Percentiles rank a stretch among this genome's conserved stretches.
Evolutionary conservation across 2,329 filamentous ascomycete species (phyloP).

Genomic region (Beauveria sp.): DNA sequence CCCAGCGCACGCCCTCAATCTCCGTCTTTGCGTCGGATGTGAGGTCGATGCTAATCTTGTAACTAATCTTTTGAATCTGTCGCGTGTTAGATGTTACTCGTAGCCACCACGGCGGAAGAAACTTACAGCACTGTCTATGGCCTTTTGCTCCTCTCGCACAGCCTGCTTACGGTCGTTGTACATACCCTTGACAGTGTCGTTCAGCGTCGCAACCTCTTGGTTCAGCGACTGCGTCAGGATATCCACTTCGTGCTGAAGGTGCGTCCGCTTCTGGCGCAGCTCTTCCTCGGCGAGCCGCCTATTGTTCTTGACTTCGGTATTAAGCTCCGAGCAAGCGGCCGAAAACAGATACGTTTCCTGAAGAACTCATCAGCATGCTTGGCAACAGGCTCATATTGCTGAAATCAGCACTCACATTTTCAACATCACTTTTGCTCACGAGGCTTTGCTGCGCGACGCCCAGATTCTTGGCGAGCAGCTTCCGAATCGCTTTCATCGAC

Average conservation of each 20-base stretch:
- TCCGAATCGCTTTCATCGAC: conserved; percentile 86
- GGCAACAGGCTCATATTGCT: neutral
- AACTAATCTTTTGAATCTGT: conserved; percentile 87
- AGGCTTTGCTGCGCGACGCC: conserved; percentile 71
- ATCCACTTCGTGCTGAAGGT: conserved; percentile 92
- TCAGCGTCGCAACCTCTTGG: conserved; percentile 74
- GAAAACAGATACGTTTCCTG: conserved; percentile 85
- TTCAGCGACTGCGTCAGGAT: conserved; percentile 77
- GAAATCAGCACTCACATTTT: conserved; percentile 51
- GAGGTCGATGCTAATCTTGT: conserved; percentile 86
- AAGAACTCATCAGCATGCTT: conserved; percentile 13
- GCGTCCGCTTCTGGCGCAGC: conserved; percentile 73
- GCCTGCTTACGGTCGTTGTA: conserved; percentile 95
- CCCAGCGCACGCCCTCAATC: conserved; percentile 86
- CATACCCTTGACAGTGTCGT: conserved; percentile 88
- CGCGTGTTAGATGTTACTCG: neutral
- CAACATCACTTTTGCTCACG: conserved; percentile 84
- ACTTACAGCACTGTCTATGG: conserved; percentile 69
- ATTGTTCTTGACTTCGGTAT: conserved; percentile 76
- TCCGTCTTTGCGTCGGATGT: conserved; percentile 88
- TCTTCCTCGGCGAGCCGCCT: conserved; percentile 71
- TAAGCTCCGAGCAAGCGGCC: conserved; percentile 86
- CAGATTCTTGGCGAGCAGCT: conserved; percentile 69
- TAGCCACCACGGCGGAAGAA: no score
- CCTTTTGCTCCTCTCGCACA: conserved; percentile 79